phyloP scores from a whole-genome alignment of 345 rosid species.

The Turritis glabra region DNA sequence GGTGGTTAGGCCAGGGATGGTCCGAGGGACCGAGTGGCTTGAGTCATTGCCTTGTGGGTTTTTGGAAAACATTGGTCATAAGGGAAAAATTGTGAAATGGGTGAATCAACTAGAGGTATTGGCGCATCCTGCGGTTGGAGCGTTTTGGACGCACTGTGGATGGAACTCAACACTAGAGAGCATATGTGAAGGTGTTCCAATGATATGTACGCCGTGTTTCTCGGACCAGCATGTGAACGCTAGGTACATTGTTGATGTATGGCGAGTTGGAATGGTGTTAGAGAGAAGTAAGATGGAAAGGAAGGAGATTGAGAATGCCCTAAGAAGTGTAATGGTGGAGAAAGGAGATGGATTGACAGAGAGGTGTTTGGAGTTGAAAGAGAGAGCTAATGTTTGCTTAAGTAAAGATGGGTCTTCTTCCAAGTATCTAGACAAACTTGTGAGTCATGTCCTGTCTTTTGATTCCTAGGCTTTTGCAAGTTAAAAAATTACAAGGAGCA shows the following conservation, averaged over 20 bases:
- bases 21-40: slow-evolving; percentile 40
- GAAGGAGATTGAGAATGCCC: slow-evolving; percentile 41
- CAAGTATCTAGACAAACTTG: slow-evolving; percentile 42
- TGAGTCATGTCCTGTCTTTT: slow-evolving; percentile 38
- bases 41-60: slow-evolving; percentile 49
- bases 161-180: slow-evolving; percentile 78
- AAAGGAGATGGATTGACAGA: slow-evolving; percentile 47
- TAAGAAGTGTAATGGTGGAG: slow-evolving; percentile 39
- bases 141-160: slow-evolving; percentile 67
- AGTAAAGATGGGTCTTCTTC: slow-evolving; percentile 46
- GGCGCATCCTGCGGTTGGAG: slow-evolving; percentile 55
- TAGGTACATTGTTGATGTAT: slow-evolving; percentile 49
- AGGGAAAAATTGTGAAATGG: slow-evolving; percentile 65
- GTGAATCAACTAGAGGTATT: slow-evolving; percentile 65
- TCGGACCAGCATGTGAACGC: slow-evolving; percentile 63
- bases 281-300: slow-evolving; percentile 42
- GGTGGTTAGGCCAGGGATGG: slow-evolving; percentile 56
- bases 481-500: neutral
- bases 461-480: slow-evolving; percentile 13
- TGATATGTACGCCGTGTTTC: slow-evolving; percentile 71
- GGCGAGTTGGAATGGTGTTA: slow-evolving; percentile 57
- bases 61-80: slow-evolving; percentile 40
- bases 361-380: slow-evolving; percentile 39
- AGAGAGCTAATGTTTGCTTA: slow-evolving; percentile 40
- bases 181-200: slow-evolving; percentile 64